Evolutionary conservation across 2,329 filamentous ascomycete genomes (phyloP), one percentile per base, ranked within the genome.

Genomic region (Calonectria crousiana): DNA sequence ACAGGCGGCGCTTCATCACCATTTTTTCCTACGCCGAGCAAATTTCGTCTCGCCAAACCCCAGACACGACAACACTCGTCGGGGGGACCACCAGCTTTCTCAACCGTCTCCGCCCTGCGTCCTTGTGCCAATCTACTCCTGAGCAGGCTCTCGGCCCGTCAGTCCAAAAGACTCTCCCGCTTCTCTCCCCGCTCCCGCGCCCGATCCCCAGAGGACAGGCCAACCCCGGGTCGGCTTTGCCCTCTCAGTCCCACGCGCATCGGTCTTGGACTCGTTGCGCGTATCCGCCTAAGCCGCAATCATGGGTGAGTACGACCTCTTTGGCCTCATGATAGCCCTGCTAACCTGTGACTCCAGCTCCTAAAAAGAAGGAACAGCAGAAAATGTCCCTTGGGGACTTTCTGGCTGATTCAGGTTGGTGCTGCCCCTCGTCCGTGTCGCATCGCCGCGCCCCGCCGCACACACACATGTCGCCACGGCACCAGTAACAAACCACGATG

Each of bases 341-440:
- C 32, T 74, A 62, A 77, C 76, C 73, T 74, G 67, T 62, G 71
- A 69, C 75, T 75, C 68, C 83, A 98, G 96, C 94, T 91, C 96
- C 96, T 80, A 95, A 96, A 86, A 97, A 97, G 90, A 94, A 95
- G 89, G 93, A 98, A 88, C 90, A 92, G 87, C 94, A 98, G 92
- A 99, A 97, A 91, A 96, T 99, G 94, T 95, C 95, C 90, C 93
- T 98, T 85, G 95, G 95, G 90, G 95, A 95, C 88, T 99, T 99
- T 92, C 92, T 99, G 90, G 91, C 91, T 84, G 95, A 98, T 87
- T 91, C 95, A 87, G 93, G 96, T 98, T 91, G 87, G 95, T 84
- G 72, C 68, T 71, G 71, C 80, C 78, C 79, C 75, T 90, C 76
- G 69, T 60, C 73, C 73, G 69, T 73, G 72, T 69, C 72, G 69